Percentiles rank a stretch among this genome's conserved stretches.
Conservation (phyloP, 192 early-diverging fungal genomes). For the Backusella tuberculispora region DNA sequence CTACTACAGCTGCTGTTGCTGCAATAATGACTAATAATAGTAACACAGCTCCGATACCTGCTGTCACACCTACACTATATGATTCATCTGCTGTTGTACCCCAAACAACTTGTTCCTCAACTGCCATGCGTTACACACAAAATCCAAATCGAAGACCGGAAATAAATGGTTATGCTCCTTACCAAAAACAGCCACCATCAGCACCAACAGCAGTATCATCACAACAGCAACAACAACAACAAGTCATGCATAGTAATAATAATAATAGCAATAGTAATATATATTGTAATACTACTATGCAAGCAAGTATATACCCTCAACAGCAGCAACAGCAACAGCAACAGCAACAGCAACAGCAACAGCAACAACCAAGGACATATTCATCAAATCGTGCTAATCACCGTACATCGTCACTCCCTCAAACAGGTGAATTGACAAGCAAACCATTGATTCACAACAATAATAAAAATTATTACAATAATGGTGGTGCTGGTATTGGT, state of each 20-base stretch:
- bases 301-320: neutral
- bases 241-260: no score
- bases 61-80: conserved; percentile 15
- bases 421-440: neutral
- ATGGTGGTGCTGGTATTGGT: neutral
- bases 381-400: neutral
- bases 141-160: conserved; percentile 16
- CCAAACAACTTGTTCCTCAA: neutral
- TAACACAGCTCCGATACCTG: neutral
- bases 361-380: neutral
- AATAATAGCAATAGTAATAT: neutral
- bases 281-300: neutral
- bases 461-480: neutral
- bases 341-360: neutral
- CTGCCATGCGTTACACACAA: neutral
- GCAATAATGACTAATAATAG: neutral
- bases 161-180: conserved; percentile 17
- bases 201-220: neutral
- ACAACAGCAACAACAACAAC: neutral
- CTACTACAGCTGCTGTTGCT: neutral
- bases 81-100: conserved; percentile 14
- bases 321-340: neutral
- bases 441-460: neutral
- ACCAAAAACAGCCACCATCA: conserved; percentile 14
- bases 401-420: conserved; percentile 18